These are phyloP conservation scores for Gaeumannomyces sp. DNA, from an alignment of 2,329 filamentous ascomycete genomes.

Conservation along the genomic window DNA sequence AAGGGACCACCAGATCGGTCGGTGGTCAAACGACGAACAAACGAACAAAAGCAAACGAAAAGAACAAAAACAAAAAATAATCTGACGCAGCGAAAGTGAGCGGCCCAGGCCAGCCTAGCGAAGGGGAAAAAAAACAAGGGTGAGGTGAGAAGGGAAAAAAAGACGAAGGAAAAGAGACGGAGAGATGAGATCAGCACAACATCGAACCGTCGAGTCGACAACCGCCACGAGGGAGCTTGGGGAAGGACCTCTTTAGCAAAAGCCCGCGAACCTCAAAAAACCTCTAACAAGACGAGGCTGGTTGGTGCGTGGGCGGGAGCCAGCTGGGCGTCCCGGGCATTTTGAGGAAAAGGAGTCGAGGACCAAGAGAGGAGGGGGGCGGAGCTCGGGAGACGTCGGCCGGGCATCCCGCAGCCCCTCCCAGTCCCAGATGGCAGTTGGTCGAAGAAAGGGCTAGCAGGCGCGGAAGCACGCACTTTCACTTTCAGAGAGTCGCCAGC, in stretches of 20 bases:
- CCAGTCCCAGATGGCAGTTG: background rate
- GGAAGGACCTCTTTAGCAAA: too few relatives aligned
- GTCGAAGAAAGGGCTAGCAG: too few relatives aligned
- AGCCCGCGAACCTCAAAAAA: background rate
- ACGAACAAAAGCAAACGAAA: background rate
- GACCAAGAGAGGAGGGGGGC: too few relatives aligned
- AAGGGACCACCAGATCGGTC: too few relatives aligned
- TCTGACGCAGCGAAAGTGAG: background rate
- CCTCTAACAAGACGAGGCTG: background rate
- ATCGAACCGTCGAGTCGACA: background rate
- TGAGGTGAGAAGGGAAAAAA: background rate
- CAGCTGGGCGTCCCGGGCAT: background rate
- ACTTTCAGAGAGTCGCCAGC: too few relatives aligned
- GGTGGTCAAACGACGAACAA: background rate
- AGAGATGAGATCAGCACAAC: background rate
- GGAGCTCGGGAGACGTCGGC: too few relatives aligned
- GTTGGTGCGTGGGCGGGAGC: too few relatives aligned
- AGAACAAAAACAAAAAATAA: background rate
- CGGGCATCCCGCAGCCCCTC: background rate
- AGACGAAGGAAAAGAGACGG: background rate
- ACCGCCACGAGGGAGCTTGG: background rate
- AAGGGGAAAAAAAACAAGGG: background rate
- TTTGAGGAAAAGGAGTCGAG: background rate
- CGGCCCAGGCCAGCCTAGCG: background rate
- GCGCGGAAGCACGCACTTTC: background rate